phyloP scores from a whole-genome alignment of 2,329 filamentous ascomycete genomes.

The Xylaria polymorpha region DNA sequence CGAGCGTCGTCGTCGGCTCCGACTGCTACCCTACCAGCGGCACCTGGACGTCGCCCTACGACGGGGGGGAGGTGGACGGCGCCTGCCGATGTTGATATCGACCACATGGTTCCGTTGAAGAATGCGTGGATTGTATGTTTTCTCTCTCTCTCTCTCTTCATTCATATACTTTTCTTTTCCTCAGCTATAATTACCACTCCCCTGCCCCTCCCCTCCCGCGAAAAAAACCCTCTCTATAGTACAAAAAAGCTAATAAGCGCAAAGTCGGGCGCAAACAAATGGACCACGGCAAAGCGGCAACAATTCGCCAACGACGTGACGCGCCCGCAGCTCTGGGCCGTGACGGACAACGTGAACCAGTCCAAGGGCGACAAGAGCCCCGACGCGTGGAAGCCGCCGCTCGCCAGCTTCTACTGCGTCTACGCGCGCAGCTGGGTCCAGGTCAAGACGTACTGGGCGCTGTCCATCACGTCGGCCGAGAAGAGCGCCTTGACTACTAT shows the following conservation, averaged over 20 bases:
- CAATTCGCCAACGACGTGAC: slow-evolving; percentile 81
- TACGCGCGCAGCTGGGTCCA: slow-evolving; percentile 82
- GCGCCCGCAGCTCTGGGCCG: slow-evolving; percentile 81
- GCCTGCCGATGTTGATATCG: slow-evolving; percentile 80
- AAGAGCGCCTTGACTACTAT: slow-evolving; percentile 74
- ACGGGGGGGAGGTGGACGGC: slow-evolving; percentile 77
- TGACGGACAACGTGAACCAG: slow-evolving; percentile 81
- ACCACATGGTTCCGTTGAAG: slow-evolving; percentile 83
- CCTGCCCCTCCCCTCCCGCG: neutral
- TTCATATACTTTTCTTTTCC: neutral
- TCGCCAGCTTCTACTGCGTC: slow-evolving; percentile 77
- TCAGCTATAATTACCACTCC: no score
- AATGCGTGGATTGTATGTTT: slow-evolving; percentile 78
- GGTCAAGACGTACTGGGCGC: slow-evolving; percentile 78
- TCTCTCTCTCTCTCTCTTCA: neutral
- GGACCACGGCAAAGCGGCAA: slow-evolving; percentile 75
- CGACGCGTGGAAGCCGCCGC: slow-evolving; percentile 79
- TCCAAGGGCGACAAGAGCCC: slow-evolving; percentile 79
- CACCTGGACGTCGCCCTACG: slow-evolving; percentile 77
- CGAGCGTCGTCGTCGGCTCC: slow-evolving; percentile 66
- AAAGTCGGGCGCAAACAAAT: slow-evolving; percentile 76
- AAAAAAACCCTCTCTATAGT: no score
- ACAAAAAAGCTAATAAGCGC: no score
- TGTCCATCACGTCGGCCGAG: slow-evolving; percentile 78
- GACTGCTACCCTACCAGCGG: slow-evolving; percentile 74